Conservation (phyloP, 1,284 basidiomycete genomes). For the Tylopilus microsporus region DNA sequence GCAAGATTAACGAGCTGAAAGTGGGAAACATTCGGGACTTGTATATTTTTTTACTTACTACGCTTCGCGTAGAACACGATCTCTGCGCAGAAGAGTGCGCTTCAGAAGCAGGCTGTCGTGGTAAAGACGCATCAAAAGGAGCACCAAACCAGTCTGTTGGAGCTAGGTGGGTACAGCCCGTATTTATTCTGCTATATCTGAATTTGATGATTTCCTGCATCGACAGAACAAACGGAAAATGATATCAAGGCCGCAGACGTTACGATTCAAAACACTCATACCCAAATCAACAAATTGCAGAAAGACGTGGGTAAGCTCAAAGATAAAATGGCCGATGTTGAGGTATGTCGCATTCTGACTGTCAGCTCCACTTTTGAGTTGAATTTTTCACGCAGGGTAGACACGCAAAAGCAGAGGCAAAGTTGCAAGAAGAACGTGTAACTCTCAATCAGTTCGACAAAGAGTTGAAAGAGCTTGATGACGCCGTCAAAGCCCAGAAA, state of each 20-base stretch:
- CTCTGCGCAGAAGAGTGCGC: conserved; percentile 70
- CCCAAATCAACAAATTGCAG: conserved; percentile 55
- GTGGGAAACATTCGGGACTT: conserved; percentile 37
- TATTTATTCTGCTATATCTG: not conserved
- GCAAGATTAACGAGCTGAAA: conserved; percentile 93
- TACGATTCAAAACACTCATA: conserved; percentile 58
- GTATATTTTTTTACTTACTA: conserved; percentile 9
- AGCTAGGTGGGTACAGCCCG: conserved; percentile 61
- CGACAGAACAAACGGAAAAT: conserved; percentile 73
- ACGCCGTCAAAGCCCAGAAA: conserved; percentile 79
- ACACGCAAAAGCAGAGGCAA: conserved; percentile 62
- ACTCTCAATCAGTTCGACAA: conserved; percentile 84
- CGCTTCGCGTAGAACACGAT: conserved; percentile 55
- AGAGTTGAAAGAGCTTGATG: conserved; percentile 80
- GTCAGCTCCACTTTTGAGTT: not conserved
- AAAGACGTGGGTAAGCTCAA: conserved; percentile 63
- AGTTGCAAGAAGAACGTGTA: conserved; percentile 78
- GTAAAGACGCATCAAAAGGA: conserved; percentile 90
- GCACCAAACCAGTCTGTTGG: conserved; percentile 80
- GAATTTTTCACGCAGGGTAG: conserved; percentile 40
- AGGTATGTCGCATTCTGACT: conserved; percentile 38
- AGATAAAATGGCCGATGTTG: conserved; percentile 47
- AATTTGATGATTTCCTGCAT: not conserved
- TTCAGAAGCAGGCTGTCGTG: conserved; percentile 75
- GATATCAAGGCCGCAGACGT: conserved; percentile 67